Evolutionary conservation across 1,139 yeast species (phyloP).

Genomic region (Lodderomyces elongisporus): DNA sequence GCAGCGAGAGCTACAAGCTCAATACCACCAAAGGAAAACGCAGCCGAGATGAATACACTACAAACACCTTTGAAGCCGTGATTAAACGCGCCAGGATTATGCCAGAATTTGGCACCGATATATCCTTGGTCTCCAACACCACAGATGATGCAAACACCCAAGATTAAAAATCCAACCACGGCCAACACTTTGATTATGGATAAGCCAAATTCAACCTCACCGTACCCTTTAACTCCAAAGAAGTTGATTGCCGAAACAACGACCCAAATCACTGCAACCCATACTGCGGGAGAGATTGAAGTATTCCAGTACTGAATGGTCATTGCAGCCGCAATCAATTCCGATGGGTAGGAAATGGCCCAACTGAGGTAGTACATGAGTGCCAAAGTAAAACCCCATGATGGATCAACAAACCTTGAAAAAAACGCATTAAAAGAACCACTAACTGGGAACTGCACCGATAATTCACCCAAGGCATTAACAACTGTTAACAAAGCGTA

Average conservation of each 20-base stretch:
- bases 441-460: slow-evolving; percentile 56
- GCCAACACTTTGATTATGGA: slow-evolving; percentile 41
- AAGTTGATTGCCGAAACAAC: slow-evolving; percentile 34
- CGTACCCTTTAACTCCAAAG: slow-evolving; percentile 44
- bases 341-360: slow-evolving; percentile 42
- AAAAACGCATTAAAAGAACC: slow-evolving; percentile 57
- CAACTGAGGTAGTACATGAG: slow-evolving; percentile 38
- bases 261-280: slow-evolving; percentile 40
- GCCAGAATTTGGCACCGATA: slow-evolving; percentile 40
- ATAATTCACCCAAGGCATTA: slow-evolving; percentile 57
- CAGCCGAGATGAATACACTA: slow-evolving; percentile 79
- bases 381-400: slow-evolving; percentile 53
- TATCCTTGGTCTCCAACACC: slow-evolving; percentile 42
- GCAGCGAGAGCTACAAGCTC: slow-evolving; percentile 74
- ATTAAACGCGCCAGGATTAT: slow-evolving; percentile 45
- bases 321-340: slow-evolving; percentile 41
- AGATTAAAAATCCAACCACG: slow-evolving; percentile 38
- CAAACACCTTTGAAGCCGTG: slow-evolving; percentile 73
- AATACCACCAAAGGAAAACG: slow-evolving; percentile 67
- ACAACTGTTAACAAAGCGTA: slow-evolving; percentile 47
- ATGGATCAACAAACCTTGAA: slow-evolving; percentile 57
- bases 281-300: slow-evolving; percentile 34
- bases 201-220: slow-evolving; percentile 40
- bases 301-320: slow-evolving; percentile 40
- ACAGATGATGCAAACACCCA: slow-evolving; percentile 36